phyloP scores from a whole-genome alignment of 768 basidiomycete species.

The Omphalotus guepiniiformis region DNA sequence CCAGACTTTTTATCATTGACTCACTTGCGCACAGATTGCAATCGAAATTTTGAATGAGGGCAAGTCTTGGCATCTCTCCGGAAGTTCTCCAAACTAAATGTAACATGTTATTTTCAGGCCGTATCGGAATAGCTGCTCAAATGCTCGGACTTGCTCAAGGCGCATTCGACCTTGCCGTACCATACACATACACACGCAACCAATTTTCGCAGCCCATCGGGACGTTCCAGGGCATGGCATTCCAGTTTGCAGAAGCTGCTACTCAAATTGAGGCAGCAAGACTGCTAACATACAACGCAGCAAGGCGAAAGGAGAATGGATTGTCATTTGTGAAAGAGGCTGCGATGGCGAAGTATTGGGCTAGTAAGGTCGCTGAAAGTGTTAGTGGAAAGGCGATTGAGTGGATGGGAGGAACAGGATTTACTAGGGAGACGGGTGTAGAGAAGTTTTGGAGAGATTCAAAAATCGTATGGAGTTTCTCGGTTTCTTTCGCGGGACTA shows the following conservation, averaged over 20 bases:
- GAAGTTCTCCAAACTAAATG: background rate
- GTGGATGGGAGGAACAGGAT: conserved; percentile 93
- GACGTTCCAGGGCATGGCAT: conserved; percentile 93
- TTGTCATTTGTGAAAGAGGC: conserved; percentile 85
- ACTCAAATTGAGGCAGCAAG: conserved; percentile 88
- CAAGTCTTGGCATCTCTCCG: conserved; percentile 11
- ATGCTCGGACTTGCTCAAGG: conserved; percentile 99
- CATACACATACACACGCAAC: conserved; percentile 88
- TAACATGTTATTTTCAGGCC: conserved; percentile 37
- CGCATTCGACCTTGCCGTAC: conserved; percentile 93
- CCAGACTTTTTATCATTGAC: too few relatives aligned
- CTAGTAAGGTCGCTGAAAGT: conserved; percentile 82
- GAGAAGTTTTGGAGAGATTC: conserved; percentile 98
- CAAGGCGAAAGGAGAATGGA: conserved; percentile 90
- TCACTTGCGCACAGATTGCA: conserved; percentile 54
- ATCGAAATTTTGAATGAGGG: conserved; percentile 97
- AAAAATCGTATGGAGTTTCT: conserved; percentile 77
- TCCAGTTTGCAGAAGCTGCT: conserved; percentile 90
- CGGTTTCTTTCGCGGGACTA: background rate
- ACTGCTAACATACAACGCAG: conserved; percentile 93
- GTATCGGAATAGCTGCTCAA: conserved; percentile 97
- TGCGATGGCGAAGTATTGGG: conserved; percentile 96
- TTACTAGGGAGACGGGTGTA: conserved; percentile 90
- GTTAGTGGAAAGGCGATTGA: conserved; percentile 91
- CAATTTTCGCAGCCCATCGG: conserved; percentile 96